Evolutionary conservation across 495 filamentous ascomycete genomes (phyloP), one percentile per base, ranked within the genome.

Genomic region (Collariella sp.): DNA sequence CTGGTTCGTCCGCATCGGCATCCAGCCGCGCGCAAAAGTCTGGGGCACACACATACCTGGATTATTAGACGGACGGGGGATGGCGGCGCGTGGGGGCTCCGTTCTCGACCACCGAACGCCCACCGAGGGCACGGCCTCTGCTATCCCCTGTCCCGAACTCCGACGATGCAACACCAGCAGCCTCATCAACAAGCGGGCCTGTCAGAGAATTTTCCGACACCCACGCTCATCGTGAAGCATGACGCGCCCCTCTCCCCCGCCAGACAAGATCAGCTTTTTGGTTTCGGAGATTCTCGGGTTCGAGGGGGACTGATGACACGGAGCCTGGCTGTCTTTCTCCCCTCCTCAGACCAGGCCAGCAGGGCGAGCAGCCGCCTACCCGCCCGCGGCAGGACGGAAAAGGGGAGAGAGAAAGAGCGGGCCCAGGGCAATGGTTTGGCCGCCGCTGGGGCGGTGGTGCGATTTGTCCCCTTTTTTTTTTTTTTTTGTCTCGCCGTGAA

Each of bases 341-440:
- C 26, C 26, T 31, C n/a, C 26, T 31, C 26, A 31, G 26, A 9
- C 26, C 26, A n/a, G n/a, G n/a, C n/a, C n/a, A n/a, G n/a, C n/a
- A n/a, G n/a, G n/a, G n/a, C n/a, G n/a, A n/a, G n/a, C n/a, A 31
- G 26, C 26, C 26, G 9, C 9, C 26, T 31, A 5, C 26, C 26
- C 26, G 38, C 13, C 1, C 19, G 6, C 38, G 38, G 44, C 26
- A 33, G 5, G 24, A 16, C 44, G 44, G 26, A 5, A 26, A 34
- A 19, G 4, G 29, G 29, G 44, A n/a, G n/a, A n/a, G n/a, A n/a
- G n/a, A n/a, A n/a, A n/a, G 13, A 46, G 29, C 5, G 36, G 35
- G 24, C 23, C 55, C 50, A 47, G 50, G 50, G 36, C 36, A 53
- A 48, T 53, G 55, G 55, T 58, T 58, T 58, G 55, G 43, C 55